Evolutionary conservation across 148 eudicot genomes (phyloP), one percentile per base, ranked within the genome.

Genomic region (Persicaria maculosa): DNA sequence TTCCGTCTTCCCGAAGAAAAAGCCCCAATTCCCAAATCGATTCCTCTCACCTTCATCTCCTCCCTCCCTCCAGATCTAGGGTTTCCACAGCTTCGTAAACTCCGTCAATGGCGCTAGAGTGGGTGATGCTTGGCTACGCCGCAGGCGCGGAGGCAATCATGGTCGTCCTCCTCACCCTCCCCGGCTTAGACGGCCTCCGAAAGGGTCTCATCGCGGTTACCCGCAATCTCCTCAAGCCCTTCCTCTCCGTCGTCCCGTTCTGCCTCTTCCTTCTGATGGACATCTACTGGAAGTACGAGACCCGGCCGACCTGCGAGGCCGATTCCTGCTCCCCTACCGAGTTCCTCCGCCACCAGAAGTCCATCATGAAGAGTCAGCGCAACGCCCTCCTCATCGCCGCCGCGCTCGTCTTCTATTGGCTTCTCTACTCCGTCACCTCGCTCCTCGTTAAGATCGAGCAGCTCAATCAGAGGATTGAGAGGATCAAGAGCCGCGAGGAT

Each of bases 201-300:
- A 92, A 89, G 77, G 97, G 92, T 7, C 76, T 91, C 1, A 81
- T 88, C 81, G 53, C 83, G 65, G 89, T 88, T 4, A 82, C 88
- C 1, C 88, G 84, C 7, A 83, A 77, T 47, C 86, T 91, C 44
- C 87, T 91, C 54, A 91, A 91, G 62, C 96, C 96, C 0, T 87
- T 88, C 67, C 84, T 91, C 11, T 85, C 92, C 0, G 72, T 91
- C 11, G 87, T 91, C 0, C 96, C 96, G 5, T 91, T 91, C 54
- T 91, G 93, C 16, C 73, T 91, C 44, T 88, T 91, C 59, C 77
- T 91, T 44, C 44, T 88, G 0, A 74, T 85, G 83, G 92, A 88
- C 54, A 91, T 91, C 19, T 91, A 91, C 86, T 91, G 96, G 96
- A 91, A 91, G 54, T 88, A 88, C 79, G 96, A 91, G 84, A 88